Evolutionary conservation across 1,284 basidiomycete genomes (phyloP), one percentile per base, ranked within the genome.

Genomic region (Cutaneotrichosporon cutaneum): DNA sequence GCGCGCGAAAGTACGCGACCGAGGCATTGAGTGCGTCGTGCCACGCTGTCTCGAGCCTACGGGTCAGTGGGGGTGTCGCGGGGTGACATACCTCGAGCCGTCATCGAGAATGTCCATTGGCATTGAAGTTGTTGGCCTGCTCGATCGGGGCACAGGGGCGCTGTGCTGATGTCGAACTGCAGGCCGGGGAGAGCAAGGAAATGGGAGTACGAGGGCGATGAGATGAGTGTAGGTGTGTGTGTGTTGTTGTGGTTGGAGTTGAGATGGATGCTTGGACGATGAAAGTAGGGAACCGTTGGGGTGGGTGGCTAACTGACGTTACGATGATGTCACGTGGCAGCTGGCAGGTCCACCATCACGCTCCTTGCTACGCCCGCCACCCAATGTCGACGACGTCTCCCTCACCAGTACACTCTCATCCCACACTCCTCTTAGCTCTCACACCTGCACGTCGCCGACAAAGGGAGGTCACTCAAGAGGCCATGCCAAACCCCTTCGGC

Each of bases 41-140:
- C 77, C 77, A 80, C 27, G 77, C 74, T n/a, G 75, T 72, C 53
- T 78, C 74, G 21, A 80, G 72, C 60, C 78, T 80, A 26, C 16
- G 16, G 4, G 24, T 36, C 26, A 27, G 32, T 10, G 13, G 26
- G 33, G 47, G 45, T 21, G 35, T 44, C 48, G 22, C 24, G n/a
- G 26, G 59, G 33, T 22, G 45, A 71, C 76, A 61, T 67, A 77
- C 76, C 74, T 77, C 66, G 68, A 72, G 52, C 77, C 77, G 62
- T 78, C 77, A 67, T 78, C 75, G 53, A 78, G 58, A 36, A 24
- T 56, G 35, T 61, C 59, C 36, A 56, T 3, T n/a, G 27, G 48
- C 57, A 58, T 58, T n/a, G n/a, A n/a, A n/a, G 36, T 6, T 44
- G 55, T 26, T 36, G 52, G 52, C 52, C 51, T 33, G 48, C 48